Evolutionary conservation across 1,284 basidiomycete species (phyloP).

Genomic region (Hemileia vastatrix): DNA sequence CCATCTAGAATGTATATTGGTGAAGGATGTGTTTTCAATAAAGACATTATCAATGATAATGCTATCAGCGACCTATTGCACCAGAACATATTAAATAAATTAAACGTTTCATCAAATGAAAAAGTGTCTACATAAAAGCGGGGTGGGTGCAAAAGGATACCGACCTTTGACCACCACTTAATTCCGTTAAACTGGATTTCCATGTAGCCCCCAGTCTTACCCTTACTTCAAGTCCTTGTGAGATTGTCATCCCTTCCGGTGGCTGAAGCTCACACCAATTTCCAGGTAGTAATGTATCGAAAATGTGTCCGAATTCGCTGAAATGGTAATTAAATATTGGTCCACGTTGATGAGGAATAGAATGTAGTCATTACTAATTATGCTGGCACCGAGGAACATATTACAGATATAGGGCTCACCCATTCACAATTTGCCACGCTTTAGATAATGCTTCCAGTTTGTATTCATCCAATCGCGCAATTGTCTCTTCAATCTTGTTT

Average conservation of each 20-base stretch:
- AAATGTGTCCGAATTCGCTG: slow-evolving; percentile 94
- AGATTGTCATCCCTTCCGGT: slow-evolving; percentile 83
- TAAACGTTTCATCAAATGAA: background rate
- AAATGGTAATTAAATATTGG: background rate
- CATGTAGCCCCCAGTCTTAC: slow-evolving; percentile 87
- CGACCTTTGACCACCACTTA: slow-evolving; percentile 91
- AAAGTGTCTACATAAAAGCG: slow-evolving; percentile 1
- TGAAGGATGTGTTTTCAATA: slow-evolving; percentile 45
- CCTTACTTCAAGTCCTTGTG: slow-evolving; percentile 92
- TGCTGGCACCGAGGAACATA: background rate
- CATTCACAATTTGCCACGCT: slow-evolving; percentile 92
- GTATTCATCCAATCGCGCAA: slow-evolving; percentile 83
- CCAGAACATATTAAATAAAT: background rate
- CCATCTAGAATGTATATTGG: slow-evolving; percentile 41
- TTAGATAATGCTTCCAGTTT: slow-evolving; percentile 86
- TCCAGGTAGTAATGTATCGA: slow-evolving; percentile 86
- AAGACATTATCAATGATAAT: slow-evolving; percentile 41
- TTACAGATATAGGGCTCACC: slow-evolving; percentile 50
- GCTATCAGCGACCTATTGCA: slow-evolving; percentile 35
- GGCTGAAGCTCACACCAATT: slow-evolving; percentile 94
- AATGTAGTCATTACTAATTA: slow-evolving; percentile 6
- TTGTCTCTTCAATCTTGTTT: slow-evolving; percentile 88
- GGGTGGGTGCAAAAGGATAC: slow-evolving; percentile 33
- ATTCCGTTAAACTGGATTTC: slow-evolving; percentile 94
- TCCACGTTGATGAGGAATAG: background rate